phyloP scores from a whole-genome alignment of 495 filamentous ascomycete genomes.

The Filosporella fistucella region DNA sequence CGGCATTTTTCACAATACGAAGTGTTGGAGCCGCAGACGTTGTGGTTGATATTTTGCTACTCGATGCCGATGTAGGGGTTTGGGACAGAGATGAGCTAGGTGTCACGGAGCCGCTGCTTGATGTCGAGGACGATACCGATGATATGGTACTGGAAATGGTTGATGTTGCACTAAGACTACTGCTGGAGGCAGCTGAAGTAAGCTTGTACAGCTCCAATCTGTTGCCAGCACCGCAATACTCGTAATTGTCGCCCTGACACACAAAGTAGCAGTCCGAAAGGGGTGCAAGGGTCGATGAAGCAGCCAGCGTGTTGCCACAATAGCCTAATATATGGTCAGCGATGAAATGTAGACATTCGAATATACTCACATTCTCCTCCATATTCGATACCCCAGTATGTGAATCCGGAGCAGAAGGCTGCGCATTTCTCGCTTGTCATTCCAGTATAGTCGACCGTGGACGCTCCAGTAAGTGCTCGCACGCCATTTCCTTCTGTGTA shows the following conservation, averaged over 20 bases:
- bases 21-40: conserved; percentile 13
- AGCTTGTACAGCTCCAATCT: conserved; percentile 23
- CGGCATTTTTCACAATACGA: conserved; percentile 28
- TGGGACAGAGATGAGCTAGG: conserved; percentile 1
- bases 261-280: conserved; percentile 43
- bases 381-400: conserved; percentile 47
- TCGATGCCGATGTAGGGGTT: conserved; percentile 7
- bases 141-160: conserved; percentile 4
- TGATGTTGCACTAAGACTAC: background rate
- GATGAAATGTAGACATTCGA: background rate
- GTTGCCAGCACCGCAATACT: conserved; percentile 39
- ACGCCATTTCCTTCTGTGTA: conserved; percentile 35
- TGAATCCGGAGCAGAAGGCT: conserved; percentile 32
- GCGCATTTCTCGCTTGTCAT: conserved; percentile 50
- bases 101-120: conserved; percentile 4
- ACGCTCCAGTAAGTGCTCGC: conserved; percentile 23
- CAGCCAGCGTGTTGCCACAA: conserved; percentile 41
- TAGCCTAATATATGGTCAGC: conserved; percentile 27
- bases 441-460: conserved; percentile 32
- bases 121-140: conserved; percentile 3
- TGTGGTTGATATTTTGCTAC: background rate
- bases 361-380: conserved; percentile 40
- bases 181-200: conserved; percentile 1
- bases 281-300: conserved; percentile 33
- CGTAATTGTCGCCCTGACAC: conserved; percentile 38